A percentile compares a stretch with the other conserved stretches of the same genome.
phyloP scores from a whole-genome alignment of 768 basidiomycete species.

The Fistulinella prunicolor region DNA sequence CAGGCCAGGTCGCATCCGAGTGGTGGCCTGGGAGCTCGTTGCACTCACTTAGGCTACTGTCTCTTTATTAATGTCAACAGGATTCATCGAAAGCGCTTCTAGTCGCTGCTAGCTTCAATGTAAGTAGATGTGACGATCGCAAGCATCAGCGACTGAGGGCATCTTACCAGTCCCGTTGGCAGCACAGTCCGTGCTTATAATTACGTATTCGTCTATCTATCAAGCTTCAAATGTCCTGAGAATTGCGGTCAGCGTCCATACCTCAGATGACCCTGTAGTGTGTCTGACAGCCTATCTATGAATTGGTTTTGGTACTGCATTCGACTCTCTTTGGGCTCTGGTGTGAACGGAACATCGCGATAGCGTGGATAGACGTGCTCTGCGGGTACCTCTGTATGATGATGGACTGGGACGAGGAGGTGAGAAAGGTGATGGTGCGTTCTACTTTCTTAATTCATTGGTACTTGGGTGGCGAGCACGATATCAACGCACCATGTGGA shows the following conservation, averaged over 20 bases:
- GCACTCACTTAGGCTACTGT: constrained; percentile 35
- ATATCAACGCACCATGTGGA: too few relatives aligned
- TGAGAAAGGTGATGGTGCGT: constrained; percentile 53
- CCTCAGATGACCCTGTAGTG: not conserved
- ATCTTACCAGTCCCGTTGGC: constrained; percentile 65
- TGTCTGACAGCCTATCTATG: constrained; percentile 5
- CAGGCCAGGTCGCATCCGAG: constrained; percentile 78
- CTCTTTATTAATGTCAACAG: not conserved
- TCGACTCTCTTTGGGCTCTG: constrained; percentile 71
- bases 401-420: constrained; percentile 70
- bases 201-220: constrained; percentile 70
- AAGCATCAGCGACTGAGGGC: constrained; percentile 11
- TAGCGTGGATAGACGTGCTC: constrained; percentile 15
- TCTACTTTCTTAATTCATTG: too few relatives aligned
- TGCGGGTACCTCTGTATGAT: constrained; percentile 43
- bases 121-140: constrained; percentile 23
- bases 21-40: constrained; percentile 97
- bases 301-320: constrained; percentile 10
- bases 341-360: constrained; percentile 69
- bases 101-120: constrained; percentile 58
- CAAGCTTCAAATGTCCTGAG: constrained; percentile 82
- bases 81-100: not conserved
- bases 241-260: constrained; percentile 60
- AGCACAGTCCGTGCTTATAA: constrained; percentile 81
- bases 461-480: constrained; percentile 55